These are phyloP conservation scores for Aphanomyces astaci DNA, from an alignment of 352 stramenopile species.

Conservation along the genomic window DNA sequence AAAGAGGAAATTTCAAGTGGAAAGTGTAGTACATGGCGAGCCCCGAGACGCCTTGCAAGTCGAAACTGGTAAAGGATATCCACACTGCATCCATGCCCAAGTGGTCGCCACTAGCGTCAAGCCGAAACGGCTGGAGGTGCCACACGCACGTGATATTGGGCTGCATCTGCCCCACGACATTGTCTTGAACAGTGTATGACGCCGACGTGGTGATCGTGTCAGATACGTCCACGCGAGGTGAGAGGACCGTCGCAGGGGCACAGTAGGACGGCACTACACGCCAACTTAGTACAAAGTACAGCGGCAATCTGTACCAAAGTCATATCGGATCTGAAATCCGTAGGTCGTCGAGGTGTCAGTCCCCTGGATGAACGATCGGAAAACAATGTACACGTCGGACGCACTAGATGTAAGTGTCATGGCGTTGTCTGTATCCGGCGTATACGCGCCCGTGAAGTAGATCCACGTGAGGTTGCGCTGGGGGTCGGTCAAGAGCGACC, in stretches of 20 bases:
- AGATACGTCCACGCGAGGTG: neutral
- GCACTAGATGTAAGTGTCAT: slow-evolving; percentile 8
- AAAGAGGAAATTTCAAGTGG: too few relatives aligned
- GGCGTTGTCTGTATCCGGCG: neutral
- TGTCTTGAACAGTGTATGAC: neutral
- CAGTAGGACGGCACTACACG: slow-evolving; percentile 1
- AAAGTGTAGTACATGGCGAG: neutral
- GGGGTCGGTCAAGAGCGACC: neutral
- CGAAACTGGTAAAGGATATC: neutral
- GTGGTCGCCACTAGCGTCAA: neutral
- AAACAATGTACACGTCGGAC: slow-evolving; percentile 11
- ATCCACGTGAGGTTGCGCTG: neutral
- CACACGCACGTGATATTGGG: neutral
- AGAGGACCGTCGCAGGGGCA: neutral
- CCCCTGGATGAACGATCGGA: slow-evolving; percentile 5
- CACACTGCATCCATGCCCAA: slow-evolving; percentile 8
- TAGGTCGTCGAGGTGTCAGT: neutral
- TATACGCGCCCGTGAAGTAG: neutral
- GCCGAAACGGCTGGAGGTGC: neutral
- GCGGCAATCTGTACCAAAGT: neutral
- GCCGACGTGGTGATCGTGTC: neutral
- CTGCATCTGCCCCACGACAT: neutral
- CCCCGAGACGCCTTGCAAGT: neutral
- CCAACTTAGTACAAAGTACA: neutral
- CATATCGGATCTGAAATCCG: neutral